Evolutionary conservation across 2,329 filamentous ascomycete species (phyloP), one percentile per base, ranked within the genome.

Genomic region (Beauveria asiatica): DNA sequence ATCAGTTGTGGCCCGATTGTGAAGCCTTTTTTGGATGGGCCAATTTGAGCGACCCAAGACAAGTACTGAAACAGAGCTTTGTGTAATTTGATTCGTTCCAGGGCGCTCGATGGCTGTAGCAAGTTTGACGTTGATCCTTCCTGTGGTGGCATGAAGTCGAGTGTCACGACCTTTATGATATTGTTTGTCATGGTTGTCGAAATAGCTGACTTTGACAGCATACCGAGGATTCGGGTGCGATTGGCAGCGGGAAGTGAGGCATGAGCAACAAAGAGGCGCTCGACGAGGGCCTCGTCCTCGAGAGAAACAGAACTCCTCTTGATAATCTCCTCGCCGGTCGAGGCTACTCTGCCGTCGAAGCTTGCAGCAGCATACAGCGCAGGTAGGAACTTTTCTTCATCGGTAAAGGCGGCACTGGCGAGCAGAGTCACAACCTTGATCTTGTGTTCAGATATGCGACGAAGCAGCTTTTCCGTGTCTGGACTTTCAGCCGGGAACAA

Each of bases 291-390:
- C 10, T 77, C 67, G 63, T 90, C 82, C 70, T 97, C 93, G 27
- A 97, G 76, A 9, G 89, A 85, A 9, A 89, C 82, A 1, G 84
- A 81, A 33, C 84, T 88, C 64, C 92, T 82, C 73, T 97, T 99
- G 64, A 97, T 74, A 53, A 95, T 83, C 67, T 96, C 92, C 60
- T 97, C 91, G 0, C 90, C 93, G n/a, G 90, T 77, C n/a, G 88
- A 85, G 11, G 89, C 86, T 42, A 97, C 86, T 9, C 88, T 83
- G 41, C 87, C 90, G 65, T 97, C 94, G 1, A 86, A 77, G 72
- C 92, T 92, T 0, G 91, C 87, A 27, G 91, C 87, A 5, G 92
- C 92, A 70, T 89, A 92, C 1, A 97, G 74, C 0, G 91, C 88
- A 0, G 93, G 88, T 13, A 97, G 72, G 66, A 97, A 91, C 37